Evolutionary conservation across 2,329 filamentous ascomycete genomes (phyloP), one percentile per base, ranked within the genome.

Genomic region (Colletotrichum lentis): DNA sequence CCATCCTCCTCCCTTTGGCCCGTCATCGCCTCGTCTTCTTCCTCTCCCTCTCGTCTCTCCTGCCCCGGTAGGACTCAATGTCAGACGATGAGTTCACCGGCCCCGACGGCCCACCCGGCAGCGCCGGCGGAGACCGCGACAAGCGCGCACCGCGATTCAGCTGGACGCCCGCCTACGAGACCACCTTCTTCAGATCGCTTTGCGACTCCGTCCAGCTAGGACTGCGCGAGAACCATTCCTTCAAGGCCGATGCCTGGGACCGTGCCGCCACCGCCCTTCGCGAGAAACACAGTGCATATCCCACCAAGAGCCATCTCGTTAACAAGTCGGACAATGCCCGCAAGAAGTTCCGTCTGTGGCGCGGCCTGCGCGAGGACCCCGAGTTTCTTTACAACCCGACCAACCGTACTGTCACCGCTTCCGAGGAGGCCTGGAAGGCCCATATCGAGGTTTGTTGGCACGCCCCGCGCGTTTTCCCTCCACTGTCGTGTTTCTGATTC

Each of bases 271-370:
- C 81, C 54, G 85, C 84, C 39, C 77, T 88, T 62, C 82, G 84
- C 76, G 83, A 85, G 37, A 82, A 81, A 62, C 86, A 88, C 72
- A 80, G 80, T 73, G 85, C 86, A 53, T 86, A 82, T 70, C 85
- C 86, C n/a, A 83, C 86, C 69, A 88, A 88, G 77, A 84, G 82
- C 72, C 86, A 88, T 62, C 82, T 88, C 43, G 87, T 88, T 76
- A 88, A 88, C 79, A 88, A 88, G 78, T 86, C 85, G 71, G 86
- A 88, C 77, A 88, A 88, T 75, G 86, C 86, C 67, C 82, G 86
- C 58, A 88, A 88, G 76, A 85, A 86, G 73, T 88, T 88, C 69
- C 84, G 86, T n/a, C 78, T 88, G 60, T 88, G 86, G 86, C 78
- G 86, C 20, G 85, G 86, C 24, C 76, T 88, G 71, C 79, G 86